These are phyloP conservation scores for Melampsora medusae DNA, from an alignment of 1,284 basidiomycete genomes.

Conservation along the genomic window DNA sequence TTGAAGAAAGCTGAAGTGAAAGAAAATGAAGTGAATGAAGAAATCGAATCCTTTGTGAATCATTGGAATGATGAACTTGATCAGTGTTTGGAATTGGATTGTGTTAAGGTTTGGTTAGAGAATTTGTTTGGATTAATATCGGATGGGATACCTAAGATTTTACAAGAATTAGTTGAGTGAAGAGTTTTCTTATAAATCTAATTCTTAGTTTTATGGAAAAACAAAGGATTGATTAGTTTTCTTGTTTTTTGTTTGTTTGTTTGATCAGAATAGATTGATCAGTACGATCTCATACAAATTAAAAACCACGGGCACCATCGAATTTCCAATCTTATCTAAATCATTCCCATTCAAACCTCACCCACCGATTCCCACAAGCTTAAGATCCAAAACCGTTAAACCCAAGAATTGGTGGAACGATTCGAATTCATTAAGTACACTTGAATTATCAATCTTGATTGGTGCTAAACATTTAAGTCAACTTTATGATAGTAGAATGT, in stretches of 20 bases:
- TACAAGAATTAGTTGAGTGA: conserved; percentile 7
- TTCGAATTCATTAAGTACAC: background rate
- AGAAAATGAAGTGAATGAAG: background rate
- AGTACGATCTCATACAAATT: background rate
- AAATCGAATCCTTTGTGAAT: background rate
- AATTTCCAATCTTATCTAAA: no score
- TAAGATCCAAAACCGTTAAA: background rate
- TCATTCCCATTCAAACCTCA: background rate
- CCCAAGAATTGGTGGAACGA: conserved; percentile 4
- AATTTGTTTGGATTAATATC: background rate
- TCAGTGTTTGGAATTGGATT: background rate
- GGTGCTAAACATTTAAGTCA: conserved; percentile 16
- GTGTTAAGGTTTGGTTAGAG: background rate
- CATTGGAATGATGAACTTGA: conserved; percentile 3
- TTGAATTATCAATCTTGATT: conserved; percentile 25
- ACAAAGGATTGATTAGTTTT: no score
- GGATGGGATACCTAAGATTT: conserved; percentile 3
- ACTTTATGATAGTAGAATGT: conserved; percentile 18
- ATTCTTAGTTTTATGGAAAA: background rate
- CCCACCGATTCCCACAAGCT: background rate
- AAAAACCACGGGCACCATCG: no score
- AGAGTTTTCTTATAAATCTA: background rate
- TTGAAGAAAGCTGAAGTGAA: background rate
- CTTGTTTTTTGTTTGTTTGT: no score
- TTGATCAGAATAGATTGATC: background rate